Conservation (phyloP, 163 green algal species). For the Prototheca stagnorum region DNA sequence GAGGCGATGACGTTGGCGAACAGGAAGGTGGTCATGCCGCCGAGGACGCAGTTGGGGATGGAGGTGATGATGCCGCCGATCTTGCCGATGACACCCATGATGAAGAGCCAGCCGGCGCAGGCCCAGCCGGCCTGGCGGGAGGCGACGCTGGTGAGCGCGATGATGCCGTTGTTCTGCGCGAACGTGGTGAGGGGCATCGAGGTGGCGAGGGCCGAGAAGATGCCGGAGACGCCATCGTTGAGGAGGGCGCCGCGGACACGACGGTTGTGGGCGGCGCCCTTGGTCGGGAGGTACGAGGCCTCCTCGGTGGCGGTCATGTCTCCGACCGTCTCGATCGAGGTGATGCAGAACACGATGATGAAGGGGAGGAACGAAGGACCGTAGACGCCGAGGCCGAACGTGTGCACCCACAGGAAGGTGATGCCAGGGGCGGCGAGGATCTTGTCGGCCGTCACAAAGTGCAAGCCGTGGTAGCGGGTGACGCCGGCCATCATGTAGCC, state of each 20-base stretch:
- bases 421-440: conserved; percentile 40
- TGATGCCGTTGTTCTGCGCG: conserved; percentile 60
- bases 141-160: conserved; percentile 14
- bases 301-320: conserved; percentile 57
- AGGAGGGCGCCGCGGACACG: conserved; percentile 40
- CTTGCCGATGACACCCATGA: conserved; percentile 52
- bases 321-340: conserved; percentile 56
- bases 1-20: conserved; percentile 40
- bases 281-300: conserved; percentile 22
- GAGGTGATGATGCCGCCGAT: conserved; percentile 26
- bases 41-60: conserved; percentile 41
- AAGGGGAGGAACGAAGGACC: conserved; percentile 48
- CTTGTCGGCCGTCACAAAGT: conserved; percentile 35
- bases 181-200: conserved; percentile 54
- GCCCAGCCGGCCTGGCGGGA: conserved; percentile 42
- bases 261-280: conserved; percentile 13
- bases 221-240: conserved; percentile 21
- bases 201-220: conserved; percentile 43
- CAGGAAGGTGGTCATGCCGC: conserved; percentile 52
- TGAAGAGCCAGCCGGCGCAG: conserved; percentile 52
- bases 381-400: conserved; percentile 56
- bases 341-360: conserved; percentile 53
- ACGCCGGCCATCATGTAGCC: conserved; percentile 22
- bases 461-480: conserved; percentile 17
- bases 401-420: conserved; percentile 70